Evolutionary conservation across 768 basidiomycete genomes (phyloP).

Genomic region (Leccinellum albellum): DNA sequence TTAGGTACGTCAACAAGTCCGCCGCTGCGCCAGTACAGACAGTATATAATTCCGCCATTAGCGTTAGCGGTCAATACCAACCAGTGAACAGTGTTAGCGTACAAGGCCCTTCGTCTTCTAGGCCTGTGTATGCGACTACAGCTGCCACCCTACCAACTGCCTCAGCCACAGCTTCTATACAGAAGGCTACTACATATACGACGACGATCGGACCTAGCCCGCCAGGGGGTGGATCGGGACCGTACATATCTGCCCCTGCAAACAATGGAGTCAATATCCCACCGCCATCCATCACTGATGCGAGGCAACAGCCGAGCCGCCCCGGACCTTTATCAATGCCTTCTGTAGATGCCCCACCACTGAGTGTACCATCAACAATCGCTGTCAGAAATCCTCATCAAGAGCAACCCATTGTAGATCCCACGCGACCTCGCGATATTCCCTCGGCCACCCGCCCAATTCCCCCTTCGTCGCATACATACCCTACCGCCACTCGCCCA

Average conservation of each 20-base stretch:
- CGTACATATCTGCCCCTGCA: slow-evolving; percentile 4
- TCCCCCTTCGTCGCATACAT: slow-evolving; percentile 19
- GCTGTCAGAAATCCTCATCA: slow-evolving; percentile 17
- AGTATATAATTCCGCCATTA: background rate
- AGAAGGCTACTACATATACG: slow-evolving; percentile 6
- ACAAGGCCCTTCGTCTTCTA: slow-evolving; percentile 11
- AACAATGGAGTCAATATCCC: slow-evolving; percentile 8
- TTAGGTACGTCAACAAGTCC: slow-evolving; percentile 9
- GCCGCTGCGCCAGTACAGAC: slow-evolving; percentile 4
- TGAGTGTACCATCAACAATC: slow-evolving; percentile 9
- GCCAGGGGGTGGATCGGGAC: slow-evolving; percentile 4
- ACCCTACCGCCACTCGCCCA: slow-evolving; percentile 23
- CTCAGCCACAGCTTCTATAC: slow-evolving; percentile 2
- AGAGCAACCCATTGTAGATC: slow-evolving; percentile 21
- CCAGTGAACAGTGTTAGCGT: background rate
- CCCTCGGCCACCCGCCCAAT: slow-evolving; percentile 17
- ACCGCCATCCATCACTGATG: slow-evolving; percentile 11
- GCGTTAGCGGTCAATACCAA: slow-evolving; percentile 9
- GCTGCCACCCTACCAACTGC: background rate
- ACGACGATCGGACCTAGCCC: slow-evolving; percentile 5
- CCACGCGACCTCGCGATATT: slow-evolving; percentile 22
- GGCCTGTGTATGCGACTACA: slow-evolving; percentile 3
- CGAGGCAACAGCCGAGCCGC: slow-evolving; percentile 21
- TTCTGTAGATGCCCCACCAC: slow-evolving; percentile 11
- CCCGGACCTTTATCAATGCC: slow-evolving; percentile 12